phyloP scores from a whole-genome alignment of 257 asterid genomes.

The Solanum chiquidenum region DNA sequence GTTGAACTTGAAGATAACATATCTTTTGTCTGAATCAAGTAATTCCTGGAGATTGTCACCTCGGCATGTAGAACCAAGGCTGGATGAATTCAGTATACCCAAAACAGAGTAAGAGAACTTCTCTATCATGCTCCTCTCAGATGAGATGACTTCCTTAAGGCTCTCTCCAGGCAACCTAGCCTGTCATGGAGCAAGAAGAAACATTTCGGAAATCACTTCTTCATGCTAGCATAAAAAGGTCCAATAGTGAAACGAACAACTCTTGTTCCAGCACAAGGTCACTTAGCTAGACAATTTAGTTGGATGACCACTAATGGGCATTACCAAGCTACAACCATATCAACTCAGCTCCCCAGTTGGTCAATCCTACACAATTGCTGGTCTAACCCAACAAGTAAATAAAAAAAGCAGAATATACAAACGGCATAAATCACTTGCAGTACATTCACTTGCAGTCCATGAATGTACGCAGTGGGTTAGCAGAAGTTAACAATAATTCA shows the following conservation, averaged over 20 bases:
- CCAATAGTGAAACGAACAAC: background rate
- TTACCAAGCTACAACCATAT: background rate
- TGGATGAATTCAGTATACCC: slow-evolving; percentile 49
- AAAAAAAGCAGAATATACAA: background rate
- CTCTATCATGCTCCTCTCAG: slow-evolving; percentile 37
- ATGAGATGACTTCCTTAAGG: slow-evolving; percentile 42
- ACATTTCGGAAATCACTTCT: background rate
- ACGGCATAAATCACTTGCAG: background rate
- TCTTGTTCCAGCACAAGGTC: background rate
- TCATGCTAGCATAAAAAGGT: background rate
- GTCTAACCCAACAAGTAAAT: background rate
- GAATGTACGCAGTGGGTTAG: background rate
- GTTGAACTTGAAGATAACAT: slow-evolving; percentile 47
- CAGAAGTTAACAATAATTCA: background rate
- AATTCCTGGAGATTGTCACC: slow-evolving; percentile 55
- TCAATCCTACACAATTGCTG: background rate
- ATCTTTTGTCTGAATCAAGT: slow-evolving; percentile 29
- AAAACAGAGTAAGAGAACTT: slow-evolving; percentile 61
- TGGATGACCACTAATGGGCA: background rate
- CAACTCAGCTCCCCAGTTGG: background rate
- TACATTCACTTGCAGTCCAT: background rate
- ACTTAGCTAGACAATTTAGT: background rate
- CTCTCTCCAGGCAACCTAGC: slow-evolving; percentile 41
- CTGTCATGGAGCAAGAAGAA: slow-evolving; percentile 24
- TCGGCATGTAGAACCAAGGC: slow-evolving; percentile 35